Percentiles rank a stretch among this genome's conserved stretches.
These are phyloP conservation scores for Parascedosporium putredinis DNA, from an alignment of 2,329 filamentous ascomycete species.

Conservation along the genomic window DNA sequence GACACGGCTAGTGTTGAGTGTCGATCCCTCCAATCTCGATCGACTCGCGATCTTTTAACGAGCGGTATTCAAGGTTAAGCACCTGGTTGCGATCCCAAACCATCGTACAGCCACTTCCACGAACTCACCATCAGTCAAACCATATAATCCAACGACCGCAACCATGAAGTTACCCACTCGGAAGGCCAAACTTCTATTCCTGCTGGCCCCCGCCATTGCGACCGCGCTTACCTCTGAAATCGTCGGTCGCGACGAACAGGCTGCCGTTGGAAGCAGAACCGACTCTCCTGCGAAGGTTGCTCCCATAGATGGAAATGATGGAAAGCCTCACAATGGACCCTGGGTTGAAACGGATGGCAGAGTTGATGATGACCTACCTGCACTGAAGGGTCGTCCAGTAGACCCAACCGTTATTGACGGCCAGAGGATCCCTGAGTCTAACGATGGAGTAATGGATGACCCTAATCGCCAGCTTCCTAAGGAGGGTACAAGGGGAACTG, in stretches of 20 bases:
- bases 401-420: constrained; percentile 47
- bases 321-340: constrained; percentile 84
- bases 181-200: constrained; percentile 45
- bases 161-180: constrained; percentile 50
- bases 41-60: no score
- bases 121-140: neutral
- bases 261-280: constrained; percentile 12
- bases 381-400: constrained; percentile 37
- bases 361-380: constrained; percentile 27
- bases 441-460: constrained; percentile 90
- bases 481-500: constrained; percentile 77
- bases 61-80: no score
- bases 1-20: no score
- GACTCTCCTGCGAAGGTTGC: constrained; percentile 52
- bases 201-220: constrained; percentile 48
- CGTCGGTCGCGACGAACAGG: constrained; percentile 13
- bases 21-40: no score
- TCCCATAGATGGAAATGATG: constrained; percentile 85
- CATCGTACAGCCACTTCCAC: no score
- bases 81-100: no score
- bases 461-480: constrained; percentile 65
- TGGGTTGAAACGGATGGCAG: constrained; percentile 49
- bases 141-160: constrained; percentile 9
- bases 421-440: constrained; percentile 50
- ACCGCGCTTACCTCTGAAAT: constrained; percentile 27